phyloP scores from a whole-genome alignment of 495 filamentous ascomycete genomes.

The Pseudomonodictys pantanalensis region DNA sequence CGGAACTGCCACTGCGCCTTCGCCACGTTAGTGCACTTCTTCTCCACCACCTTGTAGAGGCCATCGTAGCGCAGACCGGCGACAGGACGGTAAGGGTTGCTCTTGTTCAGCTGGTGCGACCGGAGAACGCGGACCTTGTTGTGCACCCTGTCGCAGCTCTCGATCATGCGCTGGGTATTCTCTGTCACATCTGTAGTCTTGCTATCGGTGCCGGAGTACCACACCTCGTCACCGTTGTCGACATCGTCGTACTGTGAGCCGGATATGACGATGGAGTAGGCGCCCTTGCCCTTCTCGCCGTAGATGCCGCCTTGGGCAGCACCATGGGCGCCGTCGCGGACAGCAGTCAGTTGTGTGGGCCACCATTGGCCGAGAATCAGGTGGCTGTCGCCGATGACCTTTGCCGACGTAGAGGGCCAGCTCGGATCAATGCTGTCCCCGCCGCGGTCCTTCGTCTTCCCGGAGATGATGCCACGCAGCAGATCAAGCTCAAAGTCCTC shows the following conservation, averaged over 20 bases:
- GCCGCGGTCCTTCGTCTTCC: constrained; percentile 6
- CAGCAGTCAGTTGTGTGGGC: constrained; percentile 51
- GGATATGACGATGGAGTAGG: constrained; percentile 47
- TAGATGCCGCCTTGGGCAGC: constrained; percentile 49
- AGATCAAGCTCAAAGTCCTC: constrained; percentile 46
- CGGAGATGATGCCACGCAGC: constrained; percentile 48
- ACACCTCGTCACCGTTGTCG: constrained; percentile 48
- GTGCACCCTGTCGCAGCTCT: constrained; percentile 23
- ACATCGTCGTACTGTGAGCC: constrained; percentile 45
- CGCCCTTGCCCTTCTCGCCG: constrained; percentile 40
- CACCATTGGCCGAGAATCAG: constrained; percentile 58
- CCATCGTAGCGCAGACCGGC: constrained; percentile 58
- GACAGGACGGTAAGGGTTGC: constrained; percentile 45
- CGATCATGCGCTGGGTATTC: constrained; percentile 44
- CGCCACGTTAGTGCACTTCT: constrained; percentile 38
- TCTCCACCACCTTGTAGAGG: constrained; percentile 48
- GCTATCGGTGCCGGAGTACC: constrained; percentile 53
- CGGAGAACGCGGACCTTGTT: constrained; percentile 51
- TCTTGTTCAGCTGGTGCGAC: constrained; percentile 36
- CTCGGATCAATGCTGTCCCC: constrained; percentile 33
- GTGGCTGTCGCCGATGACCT: constrained; percentile 46
- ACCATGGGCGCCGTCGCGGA: constrained; percentile 59
- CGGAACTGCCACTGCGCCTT: constrained; percentile 45
- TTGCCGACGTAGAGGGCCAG: constrained; percentile 32
- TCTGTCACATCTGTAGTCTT: constrained; percentile 35